Base-by-base conservation (phyloP, 1,284 basidiomycete genomes). In the Ustilago tritici region DNA sequence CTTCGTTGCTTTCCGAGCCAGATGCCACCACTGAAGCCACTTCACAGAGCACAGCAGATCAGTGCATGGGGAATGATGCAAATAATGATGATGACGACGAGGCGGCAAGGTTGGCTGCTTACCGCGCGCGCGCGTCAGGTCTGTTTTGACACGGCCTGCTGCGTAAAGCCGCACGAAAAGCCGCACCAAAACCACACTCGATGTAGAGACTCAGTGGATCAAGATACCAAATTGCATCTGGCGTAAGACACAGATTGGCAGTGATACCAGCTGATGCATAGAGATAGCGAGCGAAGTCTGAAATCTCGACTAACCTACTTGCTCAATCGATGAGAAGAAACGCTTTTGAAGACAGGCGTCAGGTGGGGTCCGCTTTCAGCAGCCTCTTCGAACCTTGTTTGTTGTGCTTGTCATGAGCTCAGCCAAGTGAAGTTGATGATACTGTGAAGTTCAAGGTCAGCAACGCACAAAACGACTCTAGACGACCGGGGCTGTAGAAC, bases 41-140 rank as follows among this genome's bases (percentile, higher is more conserved):
- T 23, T 8, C 17, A 14, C 8, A 38, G 34, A 46, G 12, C 12
- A 43, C 14, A 23, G 5, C n/a, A 9, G 12, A 38, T 15, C 14
- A 40, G 36, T 17, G 28, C 4, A 34, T 15, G 28, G 28, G 32
- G 28, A 28, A 54, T 19, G 57, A 36, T 7, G 43, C 17, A 3
- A 28, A 28, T 28, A 28, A 28, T 19, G 46, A 60, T 32, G 50
- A 49, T 35, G 15, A 49, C 19, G 58, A 34, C 46, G 38, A 19
- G 4, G 49, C 23, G 31, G 66, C 56, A 4, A 12, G 54, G 43
- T 15, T 59, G 15, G 61, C 52, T 15, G 12, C 49, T 23, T 69
- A 68, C 38, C 36, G 56, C 32, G 43, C 57, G 43, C 57, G 31
- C 50, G 56, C 19, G 56, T 63, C 5, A 53, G 49, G 17, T 54